Evolutionary conservation across 495 filamentous ascomycete species (phyloP).

Genomic region (Beverwykella pulmonaria): DNA sequence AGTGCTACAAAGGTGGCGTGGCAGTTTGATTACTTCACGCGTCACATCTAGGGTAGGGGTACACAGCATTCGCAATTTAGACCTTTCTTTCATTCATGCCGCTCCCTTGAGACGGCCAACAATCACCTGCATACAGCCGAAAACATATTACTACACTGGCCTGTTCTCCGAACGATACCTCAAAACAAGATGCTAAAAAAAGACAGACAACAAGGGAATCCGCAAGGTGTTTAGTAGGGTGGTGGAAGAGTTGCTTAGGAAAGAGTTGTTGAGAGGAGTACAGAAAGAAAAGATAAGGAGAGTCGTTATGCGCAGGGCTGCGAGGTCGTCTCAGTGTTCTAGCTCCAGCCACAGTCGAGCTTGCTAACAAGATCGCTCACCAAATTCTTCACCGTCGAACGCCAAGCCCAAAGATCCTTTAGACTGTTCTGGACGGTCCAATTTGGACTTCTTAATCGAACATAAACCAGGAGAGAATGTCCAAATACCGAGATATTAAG

Average conservation of each 20-base stretch:
- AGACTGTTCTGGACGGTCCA: not conserved
- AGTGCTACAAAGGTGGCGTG: not conserved
- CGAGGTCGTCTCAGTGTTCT: slow-evolving; percentile 21
- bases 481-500: slow-evolving; percentile 14
- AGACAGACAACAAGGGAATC: not conserved
- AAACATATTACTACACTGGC: slow-evolving; percentile 23
- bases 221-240: slow-evolving; percentile 5
- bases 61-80: slow-evolving; percentile 24
- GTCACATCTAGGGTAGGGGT: not conserved
- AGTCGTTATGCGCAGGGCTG: slow-evolving; percentile 16
- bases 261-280: not conserved
- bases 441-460: not conserved
- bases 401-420: slow-evolving; percentile 13
- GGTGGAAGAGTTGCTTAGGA: not conserved
- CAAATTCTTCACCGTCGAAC: slow-evolving; percentile 5
- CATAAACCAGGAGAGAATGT: slow-evolving; percentile 18
- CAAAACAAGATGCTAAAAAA: slow-evolving; percentile 3
- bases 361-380: slow-evolving; percentile 1
- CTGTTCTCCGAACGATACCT: slow-evolving; percentile 3
- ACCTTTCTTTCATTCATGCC: slow-evolving; percentile 15
- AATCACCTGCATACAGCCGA: not conserved
- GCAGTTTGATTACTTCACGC: not conserved
- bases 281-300: not conserved
- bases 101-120: not conserved
- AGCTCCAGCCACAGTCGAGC: slow-evolving; percentile 29